Evolutionary conservation across 441 rosid genomes (phyloP).

Genomic region (Hura crepitans): DNA sequence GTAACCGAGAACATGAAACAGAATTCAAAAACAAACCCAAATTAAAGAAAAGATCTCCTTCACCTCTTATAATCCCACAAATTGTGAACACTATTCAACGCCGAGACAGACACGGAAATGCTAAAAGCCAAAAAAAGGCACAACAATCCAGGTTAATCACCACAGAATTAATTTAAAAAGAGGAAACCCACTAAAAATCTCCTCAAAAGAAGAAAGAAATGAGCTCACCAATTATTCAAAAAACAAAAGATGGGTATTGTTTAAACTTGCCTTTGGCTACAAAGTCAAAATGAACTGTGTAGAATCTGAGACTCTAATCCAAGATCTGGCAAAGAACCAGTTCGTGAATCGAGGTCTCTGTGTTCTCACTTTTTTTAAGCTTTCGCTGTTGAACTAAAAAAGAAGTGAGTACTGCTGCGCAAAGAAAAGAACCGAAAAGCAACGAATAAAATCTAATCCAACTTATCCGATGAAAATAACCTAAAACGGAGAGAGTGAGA

Average conservation of each 20-base stretch:
- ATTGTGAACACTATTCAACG: neutral
- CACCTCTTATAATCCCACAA: neutral
- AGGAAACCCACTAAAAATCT: slow-evolving; percentile 15
- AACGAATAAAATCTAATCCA: neutral
- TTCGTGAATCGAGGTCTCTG: slow-evolving; percentile 30
- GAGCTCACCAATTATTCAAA: slow-evolving; percentile 10
- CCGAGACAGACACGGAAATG: neutral
- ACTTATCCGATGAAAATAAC: neutral
- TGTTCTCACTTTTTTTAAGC: neutral
- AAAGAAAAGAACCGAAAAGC: neutral
- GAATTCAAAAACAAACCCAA: slow-evolving; percentile 17
- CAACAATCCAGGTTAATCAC: slow-evolving; percentile 3
- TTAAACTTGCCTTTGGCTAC: slow-evolving; percentile 38
- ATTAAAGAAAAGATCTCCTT: neutral
- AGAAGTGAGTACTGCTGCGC: neutral
- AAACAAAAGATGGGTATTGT: neutral
- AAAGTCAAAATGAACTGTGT: slow-evolving; percentile 29
- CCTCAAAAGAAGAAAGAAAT: slow-evolving; percentile 20
- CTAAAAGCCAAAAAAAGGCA: slow-evolving; percentile 14
- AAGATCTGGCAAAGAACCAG: slow-evolving; percentile 39
- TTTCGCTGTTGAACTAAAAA: slow-evolving; percentile 18
- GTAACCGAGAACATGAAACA: slow-evolving; percentile 24
- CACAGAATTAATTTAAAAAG: neutral
- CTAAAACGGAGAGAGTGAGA: neutral
- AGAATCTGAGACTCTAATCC: slow-evolving; percentile 24